Base-by-base conservation (phyloP, 2,329 filamentous ascomycete species). In the Talaromyces sp. region DNA sequence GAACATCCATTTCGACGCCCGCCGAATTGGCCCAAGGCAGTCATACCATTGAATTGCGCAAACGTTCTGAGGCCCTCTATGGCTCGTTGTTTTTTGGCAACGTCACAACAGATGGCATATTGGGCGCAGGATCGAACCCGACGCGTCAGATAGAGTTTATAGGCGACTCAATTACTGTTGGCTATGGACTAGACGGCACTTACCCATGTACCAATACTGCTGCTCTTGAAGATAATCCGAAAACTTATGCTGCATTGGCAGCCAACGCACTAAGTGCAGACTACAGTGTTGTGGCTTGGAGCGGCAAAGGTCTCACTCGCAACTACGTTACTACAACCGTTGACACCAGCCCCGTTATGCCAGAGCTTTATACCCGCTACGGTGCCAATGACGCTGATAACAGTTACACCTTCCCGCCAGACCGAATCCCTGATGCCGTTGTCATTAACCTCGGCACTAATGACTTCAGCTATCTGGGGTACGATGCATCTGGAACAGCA, bases 391-490 rank as follows among this genome's bases (percentile, higher is more conserved):
- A 62, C 28, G 60, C 60, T 3, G 60, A 62, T 28, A 14, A 40
- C 25, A 62, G 39, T 21, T 62, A 62, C 40, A 37, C 50, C 21
- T 62, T 62, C 21, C 60, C 60, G 1, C 5, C 18, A n/a, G 37
- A 44, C 52, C 39, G 28, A 40, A 62, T 2, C 12, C 60, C 60
- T 3, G 40, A 62, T 23, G 60, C 23, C n/a, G 60, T 62, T 23
- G 60, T 62, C n/a, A 62, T 62, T 23, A 62, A 62, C 11, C 52
- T 62, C 12, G 60, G 60, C 1, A 62, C 60, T 16, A 62, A 62
- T 8, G 60, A 62, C 37, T 62, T 62, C 16, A 5, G 39, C 16
- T 62, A 62, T 18, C 7, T 40, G 5, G n/a, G 31, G n/a, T 46
- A 42, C 28, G 6, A 62, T 37, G 28, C 60, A 9, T 57, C 60